Base-by-base conservation (phyloP, 2,329 filamentous ascomycete species). In the Xylaria sp. region DNA sequence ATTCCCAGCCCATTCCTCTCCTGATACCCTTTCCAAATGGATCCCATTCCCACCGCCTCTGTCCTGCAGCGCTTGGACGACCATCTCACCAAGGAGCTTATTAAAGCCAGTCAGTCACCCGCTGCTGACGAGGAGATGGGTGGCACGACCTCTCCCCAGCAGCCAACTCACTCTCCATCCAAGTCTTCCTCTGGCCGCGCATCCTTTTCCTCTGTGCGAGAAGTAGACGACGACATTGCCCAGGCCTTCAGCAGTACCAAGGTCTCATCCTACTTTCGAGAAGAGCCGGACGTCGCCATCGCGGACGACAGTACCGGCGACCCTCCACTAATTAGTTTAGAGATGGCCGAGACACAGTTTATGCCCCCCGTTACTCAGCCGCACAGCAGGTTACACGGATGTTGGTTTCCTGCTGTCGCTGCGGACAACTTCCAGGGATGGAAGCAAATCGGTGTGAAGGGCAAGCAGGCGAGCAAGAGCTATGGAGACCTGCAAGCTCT, bases 231-330 rank as follows among this genome's bases (percentile, higher is more conserved):
- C 72, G 85, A 85, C 68, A 79, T 89, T 34, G 84, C 86, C 64
- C 89, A 91, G 81, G 86, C 85, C 64, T 91, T 91, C 71, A 90
- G 88, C 58, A 84, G 84, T 62, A 86, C 86, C 76, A 90, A 89
- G 78, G 80, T 89, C 69, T 90, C 88, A 42, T 88, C 86, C 64
- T 89, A 89, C 74, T 82, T 82, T 54, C 72, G 73, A 32, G 79
- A 81, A 65, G 77, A 78, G 32, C n/a, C 61, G 19, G 79, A 82
- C 73, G 83, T 85, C 64, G 84, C 81, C 55, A 76, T 86, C 68
- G 82, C 84, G 75, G 86, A 88, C 73, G 82, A 83, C 73, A 42
- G 30, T 54, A 61, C 19, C 24, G 82, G 85, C 71, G 82, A 83
- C 61, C 79, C 82, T n/a, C 76, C 78, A 6, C 64, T 63, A 54